Evolutionary conservation across 106 monocot genomes (phyloP), one percentile per base, ranked within the genome.

Genomic region (Dendrobium catenatum): DNA sequence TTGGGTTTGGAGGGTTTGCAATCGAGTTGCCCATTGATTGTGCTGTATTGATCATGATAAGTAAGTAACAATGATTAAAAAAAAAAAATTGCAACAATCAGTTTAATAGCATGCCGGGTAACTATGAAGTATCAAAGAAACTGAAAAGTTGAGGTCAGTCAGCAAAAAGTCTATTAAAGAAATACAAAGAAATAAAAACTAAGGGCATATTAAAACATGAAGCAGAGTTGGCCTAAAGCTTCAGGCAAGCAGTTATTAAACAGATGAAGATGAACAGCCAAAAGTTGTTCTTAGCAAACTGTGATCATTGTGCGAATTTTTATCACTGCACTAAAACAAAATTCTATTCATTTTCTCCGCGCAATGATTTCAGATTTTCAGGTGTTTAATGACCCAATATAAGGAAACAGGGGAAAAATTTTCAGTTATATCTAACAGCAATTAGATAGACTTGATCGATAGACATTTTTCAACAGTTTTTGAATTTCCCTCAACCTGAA

Each of bases 1-100:
- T 44, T 44, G 44, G 44, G 82, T 86, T 84, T 51, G 86, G 84
- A 80, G 84, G 74, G 68, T 78, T 61, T 33, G 84, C 81, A 67
- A 83, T 88, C 54, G 86, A 89, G 80, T 67, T 83, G 58, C 41
- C 42, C 22, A 79, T 78, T 10, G 88, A 79, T 81, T 86, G 84
- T 85, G 43, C 89, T 92, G 89, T 51, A 79, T 13, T 11, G 46
- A 54, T 76, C 37, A 49, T 9, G 20, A 61, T 61, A 5, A 61
- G 59, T 61, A 61, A 61, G 61, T 61, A 22, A 61, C 15, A 22
- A 61, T 22, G 3, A 22, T 61, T 4, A 4, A 61, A 61, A 22
- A 61, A 59, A 22, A 7, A 61, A 58, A 58, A 13, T 58, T 58
- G 61, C n/a, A 61, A 61, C 0, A 20, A 61, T n/a, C 8, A 61